Conservation (phyloP, 2,329 filamentous ascomycete genomes). For the Paecilomyces dactylethromorphus region DNA sequence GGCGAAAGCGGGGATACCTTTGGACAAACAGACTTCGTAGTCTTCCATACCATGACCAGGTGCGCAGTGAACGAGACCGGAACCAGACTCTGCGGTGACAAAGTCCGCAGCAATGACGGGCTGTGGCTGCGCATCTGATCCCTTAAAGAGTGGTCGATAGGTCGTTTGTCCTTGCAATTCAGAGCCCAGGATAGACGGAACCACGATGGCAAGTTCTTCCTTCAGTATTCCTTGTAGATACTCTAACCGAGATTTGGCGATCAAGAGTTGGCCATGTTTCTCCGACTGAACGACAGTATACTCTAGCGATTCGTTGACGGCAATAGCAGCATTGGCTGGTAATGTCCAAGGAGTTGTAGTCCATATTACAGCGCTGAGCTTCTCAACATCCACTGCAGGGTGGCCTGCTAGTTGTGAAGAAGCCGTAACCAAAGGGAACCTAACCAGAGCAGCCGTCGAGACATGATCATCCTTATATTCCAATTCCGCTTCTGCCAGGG, state of each 20-base stretch:
- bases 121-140: conserved; percentile 50
- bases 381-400: conserved; percentile 36
- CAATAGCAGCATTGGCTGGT: conserved; percentile 86
- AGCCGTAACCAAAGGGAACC: conserved; percentile 59
- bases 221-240: conserved; percentile 46
- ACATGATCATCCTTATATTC: conserved; percentile 58
- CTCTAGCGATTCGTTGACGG: conserved; percentile 65
- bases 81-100: conserved; percentile 83
- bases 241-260: conserved; percentile 66
- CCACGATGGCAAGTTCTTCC: conserved; percentile 45
- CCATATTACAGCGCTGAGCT: conserved; percentile 83
- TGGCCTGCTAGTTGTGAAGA: conserved; percentile 39
- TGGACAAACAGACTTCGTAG: conserved; percentile 69
- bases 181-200: conserved; percentile 55
- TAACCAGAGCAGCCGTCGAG: conserved; percentile 60
- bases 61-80: conserved; percentile 89
- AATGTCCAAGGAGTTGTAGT: conserved; percentile 98
- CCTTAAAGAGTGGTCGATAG: conserved; percentile 67
- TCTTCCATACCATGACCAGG: conserved; percentile 97
- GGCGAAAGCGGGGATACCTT: conserved; percentile 68
- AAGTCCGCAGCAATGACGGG: conserved; percentile 79
- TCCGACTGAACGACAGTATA: conserved; percentile 62
- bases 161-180: conserved; percentile 55
- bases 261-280: conserved; percentile 55
- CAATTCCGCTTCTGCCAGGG: conserved; percentile 58